These are phyloP conservation scores for Russula dissimulans DNA, from an alignment of 768 basidiomycete genomes.

Conservation along the genomic window DNA sequence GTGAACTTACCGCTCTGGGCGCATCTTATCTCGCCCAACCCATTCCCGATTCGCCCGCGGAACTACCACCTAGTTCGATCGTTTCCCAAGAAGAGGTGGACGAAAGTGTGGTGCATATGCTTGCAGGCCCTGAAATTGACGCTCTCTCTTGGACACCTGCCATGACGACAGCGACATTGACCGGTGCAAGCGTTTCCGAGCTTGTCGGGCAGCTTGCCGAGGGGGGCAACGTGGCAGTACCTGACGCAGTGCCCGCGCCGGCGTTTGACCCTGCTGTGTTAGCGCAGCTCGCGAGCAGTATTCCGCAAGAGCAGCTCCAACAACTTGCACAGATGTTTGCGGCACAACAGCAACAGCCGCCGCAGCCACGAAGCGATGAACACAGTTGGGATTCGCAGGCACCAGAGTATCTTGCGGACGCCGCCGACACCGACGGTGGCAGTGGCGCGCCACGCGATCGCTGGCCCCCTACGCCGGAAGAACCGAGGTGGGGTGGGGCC, in stretches of 20 bases:
- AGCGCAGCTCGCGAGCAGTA: slow-evolving; percentile 13
- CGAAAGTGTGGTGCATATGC: slow-evolving; percentile 53
- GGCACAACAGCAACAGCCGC: slow-evolving; percentile 21
- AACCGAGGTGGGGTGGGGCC: slow-evolving; percentile 21
- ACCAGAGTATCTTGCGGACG: slow-evolving; percentile 16
- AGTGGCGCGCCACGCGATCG: slow-evolving; percentile 19
- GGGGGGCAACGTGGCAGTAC: slow-evolving; percentile 25
- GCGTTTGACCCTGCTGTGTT: slow-evolving; percentile 8
- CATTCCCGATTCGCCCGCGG: slow-evolving; percentile 72
- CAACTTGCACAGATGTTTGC: slow-evolving; percentile 19
- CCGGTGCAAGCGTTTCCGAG: slow-evolving; percentile 51
- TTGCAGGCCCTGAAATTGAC: slow-evolving; percentile 59
- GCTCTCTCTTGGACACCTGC: slow-evolving; percentile 47
- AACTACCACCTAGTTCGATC: slow-evolving; percentile 47
- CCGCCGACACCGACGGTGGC: slow-evolving; percentile 2
- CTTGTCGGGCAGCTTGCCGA: slow-evolving; percentile 55
- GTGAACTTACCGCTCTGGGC: slow-evolving; percentile 67
- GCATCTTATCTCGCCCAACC: slow-evolving; percentile 67
- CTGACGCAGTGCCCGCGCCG: slow-evolving; percentile 34
- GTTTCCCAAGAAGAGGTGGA: slow-evolving; percentile 57
- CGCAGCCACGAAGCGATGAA: slow-evolving; percentile 9
- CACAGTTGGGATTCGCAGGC: slow-evolving; percentile 18
- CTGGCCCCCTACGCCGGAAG: slow-evolving; percentile 42
- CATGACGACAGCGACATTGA: slow-evolving; percentile 21
- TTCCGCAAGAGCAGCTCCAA: slow-evolving; percentile 20